Evolutionary conservation across 2,329 filamentous ascomycete species (phyloP).

Genomic region (Penicillium sp.): DNA sequence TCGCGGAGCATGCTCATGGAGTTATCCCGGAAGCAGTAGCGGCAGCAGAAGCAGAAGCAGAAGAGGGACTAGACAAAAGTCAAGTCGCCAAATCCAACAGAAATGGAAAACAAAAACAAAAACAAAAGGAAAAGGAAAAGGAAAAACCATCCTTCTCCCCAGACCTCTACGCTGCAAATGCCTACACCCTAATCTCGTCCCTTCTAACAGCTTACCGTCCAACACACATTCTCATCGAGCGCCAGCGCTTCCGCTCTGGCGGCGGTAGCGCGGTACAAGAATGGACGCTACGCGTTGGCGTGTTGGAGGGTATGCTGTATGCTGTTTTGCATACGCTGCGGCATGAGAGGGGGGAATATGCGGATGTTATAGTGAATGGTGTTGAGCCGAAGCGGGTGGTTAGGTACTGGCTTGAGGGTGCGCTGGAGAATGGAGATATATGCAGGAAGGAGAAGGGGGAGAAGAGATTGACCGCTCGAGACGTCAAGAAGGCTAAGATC

Average conservation of each 20-base stretch:
- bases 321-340: conserved; percentile 60
- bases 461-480: conserved; percentile 25
- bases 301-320: conserved; percentile 77
- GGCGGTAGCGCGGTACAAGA: conserved; percentile 65
- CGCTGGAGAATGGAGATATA: conserved; percentile 6
- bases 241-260: conserved; percentile 62
- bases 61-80: no score
- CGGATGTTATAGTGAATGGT: conserved; percentile 44
- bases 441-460: conserved; percentile 10
- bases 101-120: no score
- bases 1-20: not conserved
- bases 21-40: not conserved
- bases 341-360: conserved; percentile 33
- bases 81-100: not conserved
- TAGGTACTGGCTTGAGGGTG: conserved; percentile 51
- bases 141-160: conserved; percentile 48
- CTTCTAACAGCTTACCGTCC: conserved; percentile 54
- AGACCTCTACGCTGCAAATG: conserved; percentile 51
- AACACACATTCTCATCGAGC: conserved; percentile 67
- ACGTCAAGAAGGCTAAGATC: conserved; percentile 57
- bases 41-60: no score
- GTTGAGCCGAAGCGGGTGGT: conserved; percentile 55
- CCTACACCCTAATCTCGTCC: conserved; percentile 53
- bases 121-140: not conserved
- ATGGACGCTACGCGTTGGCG: conserved; percentile 79